Base-by-base conservation (phyloP, 805 yeast species). In the Lipomyces yamadae region DNA sequence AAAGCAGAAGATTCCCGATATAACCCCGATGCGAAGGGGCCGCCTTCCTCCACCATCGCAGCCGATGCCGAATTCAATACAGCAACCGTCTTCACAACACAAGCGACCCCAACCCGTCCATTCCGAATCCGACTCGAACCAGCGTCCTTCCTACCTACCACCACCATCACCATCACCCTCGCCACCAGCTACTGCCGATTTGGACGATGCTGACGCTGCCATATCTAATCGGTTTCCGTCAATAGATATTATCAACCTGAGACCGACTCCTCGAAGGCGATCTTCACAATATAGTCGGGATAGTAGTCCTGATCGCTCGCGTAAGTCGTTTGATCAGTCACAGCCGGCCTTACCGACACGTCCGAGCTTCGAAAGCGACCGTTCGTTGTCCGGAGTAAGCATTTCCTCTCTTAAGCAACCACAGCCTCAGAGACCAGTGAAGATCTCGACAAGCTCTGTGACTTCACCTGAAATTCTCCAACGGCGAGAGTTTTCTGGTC, bases 11-110 rank as follows among this genome's bases (percentile, higher is more conserved):
- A 54, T 67, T 18, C 71, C 71, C 4, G 70, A 68, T 24, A 63
- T 69, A 54, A 65, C 55, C 42, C 71, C 71, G 4, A 69, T 69
- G 71, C 69, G 72, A 2, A 62, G 72, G 5, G 71, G 72, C 13
- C 67, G 71, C 11, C 54, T 68, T 29, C 66, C 70, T 13, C 68
- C 70, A 33, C 70, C 66, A 6, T 24, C 56, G n/a, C 8, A 32
- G 48, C 48, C 15, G 48, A 8, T 24, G 8, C 18, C 48, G 3
- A 15, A 58, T 57, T 56, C 39, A 32, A 34, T 42, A n/a, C 7
- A 39, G 4, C 60, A 61, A 24, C 65, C 4, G 8, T 61, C 35
- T 42, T 24, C 24, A 42, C 48, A 42, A 42, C 48, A 18, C n/a
- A 42, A 42, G 8, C 48, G 48, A 42, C 48, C 48, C n/a, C 48